Evolutionary conservation across 2,329 filamentous ascomycete genomes (phyloP).

Genomic region (Botrytis hyacinthi): DNA sequence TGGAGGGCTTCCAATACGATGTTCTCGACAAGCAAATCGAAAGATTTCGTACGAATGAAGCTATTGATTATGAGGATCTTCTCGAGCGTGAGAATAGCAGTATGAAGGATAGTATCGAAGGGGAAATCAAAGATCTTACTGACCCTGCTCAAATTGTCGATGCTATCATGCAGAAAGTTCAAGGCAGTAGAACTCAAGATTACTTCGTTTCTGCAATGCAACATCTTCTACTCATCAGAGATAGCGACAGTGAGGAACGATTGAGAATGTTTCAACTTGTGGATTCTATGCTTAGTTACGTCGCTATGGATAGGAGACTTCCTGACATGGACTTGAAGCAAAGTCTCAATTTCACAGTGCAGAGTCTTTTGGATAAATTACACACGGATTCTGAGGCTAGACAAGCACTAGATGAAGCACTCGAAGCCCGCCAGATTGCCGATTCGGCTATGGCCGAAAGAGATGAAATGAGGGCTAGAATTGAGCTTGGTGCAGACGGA

Average conservation of each 20-base stretch:
- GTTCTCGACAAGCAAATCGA: slow-evolving; percentile 98
- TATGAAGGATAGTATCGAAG: slow-evolving; percentile 69
- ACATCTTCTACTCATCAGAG: slow-evolving; percentile 86
- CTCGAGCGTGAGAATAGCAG: slow-evolving; percentile 88
- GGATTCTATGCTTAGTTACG: slow-evolving; percentile 98
- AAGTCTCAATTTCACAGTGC: slow-evolving; percentile 94
- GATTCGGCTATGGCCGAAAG: slow-evolving; percentile 95
- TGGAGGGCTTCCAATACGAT: slow-evolving; percentile 98
- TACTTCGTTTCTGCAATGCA: slow-evolving; percentile 96
- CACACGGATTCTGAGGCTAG: slow-evolving; percentile 95
- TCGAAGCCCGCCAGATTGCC: slow-evolving; percentile 87
- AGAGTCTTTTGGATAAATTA: slow-evolving; percentile 89
- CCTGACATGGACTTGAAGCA: slow-evolving; percentile 98
- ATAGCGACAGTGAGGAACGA: slow-evolving; percentile 88
- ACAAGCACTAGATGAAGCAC: slow-evolving; percentile 85
- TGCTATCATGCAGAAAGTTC: slow-evolving; percentile 81
- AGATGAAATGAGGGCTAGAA: slow-evolving; percentile 85
- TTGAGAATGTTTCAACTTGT: slow-evolving; percentile 96
- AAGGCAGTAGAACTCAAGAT: slow-evolving; percentile 82
- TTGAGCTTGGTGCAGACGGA: slow-evolving; percentile 90
- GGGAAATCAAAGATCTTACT: slow-evolving; percentile 82
- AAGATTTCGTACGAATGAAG: slow-evolving; percentile 87
- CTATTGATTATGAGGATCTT: slow-evolving; percentile 97
- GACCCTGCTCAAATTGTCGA: slow-evolving; percentile 93
- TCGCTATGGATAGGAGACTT: slow-evolving; percentile 93